Conservation (phyloP, 129 eudicot genomes). For the Heracleum sosnowskyi region DNA sequence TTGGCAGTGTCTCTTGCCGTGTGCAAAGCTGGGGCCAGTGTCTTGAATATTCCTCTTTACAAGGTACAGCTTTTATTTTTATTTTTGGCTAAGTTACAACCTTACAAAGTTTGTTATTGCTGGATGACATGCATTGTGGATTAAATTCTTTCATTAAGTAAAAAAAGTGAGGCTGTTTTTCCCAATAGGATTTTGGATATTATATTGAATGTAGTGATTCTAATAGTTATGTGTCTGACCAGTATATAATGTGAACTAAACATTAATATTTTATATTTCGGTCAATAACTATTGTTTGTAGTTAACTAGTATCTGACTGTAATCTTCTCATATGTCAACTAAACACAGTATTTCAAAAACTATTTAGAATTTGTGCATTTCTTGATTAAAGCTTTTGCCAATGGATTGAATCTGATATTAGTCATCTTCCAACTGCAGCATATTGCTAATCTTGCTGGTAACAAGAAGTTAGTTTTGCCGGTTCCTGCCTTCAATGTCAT, state of each 20-base stretch:
- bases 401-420: background rate
- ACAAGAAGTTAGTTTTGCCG: conserved; percentile 87
- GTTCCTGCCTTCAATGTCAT: conserved; percentile 98
- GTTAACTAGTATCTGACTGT: background rate
- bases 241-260: background rate
- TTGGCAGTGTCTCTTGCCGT: conserved; percentile 95
- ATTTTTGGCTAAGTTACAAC: background rate
- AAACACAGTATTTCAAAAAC: background rate
- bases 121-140: background rate
- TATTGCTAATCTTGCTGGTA: conserved; percentile 94
- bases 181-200: background rate
- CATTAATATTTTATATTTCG: background rate
- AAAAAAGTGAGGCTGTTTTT: background rate
- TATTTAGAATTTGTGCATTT: background rate
- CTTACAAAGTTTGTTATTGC: background rate
- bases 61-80: background rate
- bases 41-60: conserved; percentile 71
- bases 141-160: background rate
- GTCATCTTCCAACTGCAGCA: conserved; percentile 44
- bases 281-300: background rate
- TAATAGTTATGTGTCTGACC: background rate
- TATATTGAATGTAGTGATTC: background rate
- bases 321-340: background rate
- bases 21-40: conserved; percentile 98
- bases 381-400: background rate